A percentile compares a stretch with the other conserved stretches of the same genome.
These are phyloP conservation scores for Paramecium octaurelia DNA, from an alignment of 73 alveolate genomes.

Conservation along the genomic window DNA sequence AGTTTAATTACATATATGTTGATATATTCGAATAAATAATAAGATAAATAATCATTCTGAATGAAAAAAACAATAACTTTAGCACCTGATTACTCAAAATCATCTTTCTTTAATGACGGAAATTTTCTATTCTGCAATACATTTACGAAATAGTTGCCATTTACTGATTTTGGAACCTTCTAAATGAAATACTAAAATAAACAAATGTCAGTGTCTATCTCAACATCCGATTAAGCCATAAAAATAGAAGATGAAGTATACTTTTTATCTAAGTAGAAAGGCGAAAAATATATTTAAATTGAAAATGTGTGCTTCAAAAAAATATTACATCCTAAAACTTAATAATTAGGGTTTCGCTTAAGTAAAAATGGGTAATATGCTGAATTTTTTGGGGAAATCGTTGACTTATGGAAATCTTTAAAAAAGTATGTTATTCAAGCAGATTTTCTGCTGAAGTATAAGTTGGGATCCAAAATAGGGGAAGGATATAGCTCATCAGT, in stretches of 20 bases:
- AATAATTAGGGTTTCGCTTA: background rate
- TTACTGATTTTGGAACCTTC: background rate
- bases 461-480: background rate
- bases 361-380: constrained; percentile 5
- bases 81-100: background rate
- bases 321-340: background rate
- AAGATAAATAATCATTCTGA: background rate
- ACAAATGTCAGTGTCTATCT: background rate
- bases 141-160: background rate
- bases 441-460: background rate
- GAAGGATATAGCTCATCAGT: constrained; percentile 1
- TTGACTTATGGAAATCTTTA: background rate
- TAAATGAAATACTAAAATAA: background rate
- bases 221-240: background rate
- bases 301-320: background rate
- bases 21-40: background rate
- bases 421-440: background rate
- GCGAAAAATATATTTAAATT: background rate
- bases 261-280: background rate
- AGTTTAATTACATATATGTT: background rate
- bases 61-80: background rate
- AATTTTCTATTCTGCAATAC: background rate
- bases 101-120: constrained; percentile 1
- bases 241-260: background rate
- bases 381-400: background rate